Conservation (phyloP, 352 stramenopile genomes). For the Stephanocyclus meneghinianus region DNA sequence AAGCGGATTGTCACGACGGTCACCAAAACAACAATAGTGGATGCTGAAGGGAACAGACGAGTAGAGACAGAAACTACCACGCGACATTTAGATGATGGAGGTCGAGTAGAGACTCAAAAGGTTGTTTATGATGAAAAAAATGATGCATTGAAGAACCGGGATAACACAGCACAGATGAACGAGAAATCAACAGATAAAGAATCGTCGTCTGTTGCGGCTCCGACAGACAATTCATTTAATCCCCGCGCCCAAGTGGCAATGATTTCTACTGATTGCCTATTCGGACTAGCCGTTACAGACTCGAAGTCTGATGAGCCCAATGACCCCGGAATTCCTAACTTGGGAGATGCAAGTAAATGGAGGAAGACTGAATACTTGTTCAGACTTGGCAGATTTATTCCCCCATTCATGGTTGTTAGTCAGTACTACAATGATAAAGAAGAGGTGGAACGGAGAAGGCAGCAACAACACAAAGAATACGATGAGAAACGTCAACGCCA, state of each 20-base stretch:
- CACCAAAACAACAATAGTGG: constrained; percentile 37
- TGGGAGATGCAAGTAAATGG: constrained; percentile 18
- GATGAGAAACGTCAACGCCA: constrained; percentile 9
- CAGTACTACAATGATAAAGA: constrained; percentile 48
- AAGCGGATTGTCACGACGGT: constrained; percentile 39
- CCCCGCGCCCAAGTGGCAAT: constrained; percentile 22
- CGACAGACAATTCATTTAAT: background rate
- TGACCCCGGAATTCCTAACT: background rate
- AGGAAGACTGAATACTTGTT: constrained; percentile 45
- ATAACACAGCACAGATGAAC: background rate
- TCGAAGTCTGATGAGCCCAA: constrained; percentile 16
- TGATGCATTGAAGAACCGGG: background rate
- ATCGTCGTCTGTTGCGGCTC: background rate
- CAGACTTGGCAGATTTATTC: constrained; percentile 35
- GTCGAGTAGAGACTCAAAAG: constrained; percentile 41
- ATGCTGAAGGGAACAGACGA: constrained; percentile 30
- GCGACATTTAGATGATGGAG: constrained; percentile 46
- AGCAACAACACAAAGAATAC: constrained; percentile 11
- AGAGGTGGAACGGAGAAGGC: constrained; percentile 34
- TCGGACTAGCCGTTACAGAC: constrained; percentile 32
- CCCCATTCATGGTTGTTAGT: constrained; percentile 36
- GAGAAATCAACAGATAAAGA: background rate
- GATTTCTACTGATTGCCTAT: constrained; percentile 22
- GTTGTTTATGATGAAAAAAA: constrained; percentile 13
- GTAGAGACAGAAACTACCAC: constrained; percentile 33